phyloP scores from a whole-genome alignment of 108 stramenopile genomes.

The Pseudonitzschia delicatissima region DNA sequence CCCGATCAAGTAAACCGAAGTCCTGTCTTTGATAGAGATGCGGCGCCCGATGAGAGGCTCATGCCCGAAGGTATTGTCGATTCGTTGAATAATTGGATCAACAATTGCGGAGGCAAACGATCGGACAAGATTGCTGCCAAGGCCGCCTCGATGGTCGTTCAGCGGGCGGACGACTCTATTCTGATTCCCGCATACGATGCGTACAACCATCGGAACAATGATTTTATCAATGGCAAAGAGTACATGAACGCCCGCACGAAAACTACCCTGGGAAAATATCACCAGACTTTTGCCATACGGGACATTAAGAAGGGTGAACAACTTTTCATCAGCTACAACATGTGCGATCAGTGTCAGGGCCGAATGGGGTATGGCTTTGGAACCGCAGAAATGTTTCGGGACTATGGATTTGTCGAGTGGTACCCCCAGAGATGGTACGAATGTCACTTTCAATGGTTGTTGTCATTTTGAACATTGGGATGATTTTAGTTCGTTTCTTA shows the following conservation, averaged over 20 bases:
- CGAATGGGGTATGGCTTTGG: conserved; percentile 17
- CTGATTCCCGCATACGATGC: conserved; percentile 58
- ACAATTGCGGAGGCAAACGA: conserved; percentile 7
- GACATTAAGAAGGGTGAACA: conserved; percentile 23
- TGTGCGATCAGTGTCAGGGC: conserved; percentile 9
- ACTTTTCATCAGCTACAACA: conserved; percentile 19
- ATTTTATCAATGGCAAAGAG: conserved; percentile 14
- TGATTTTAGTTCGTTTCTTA: not conserved
- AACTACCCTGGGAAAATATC: not conserved
- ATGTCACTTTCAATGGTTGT: not conserved
- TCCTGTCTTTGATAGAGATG: not conserved
- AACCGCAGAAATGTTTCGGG: conserved; percentile 33
- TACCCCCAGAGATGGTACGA: conserved; percentile 30
- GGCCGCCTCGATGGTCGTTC: conserved; percentile 28
- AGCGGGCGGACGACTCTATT: conserved; percentile 50
- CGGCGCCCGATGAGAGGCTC: too few relatives aligned
- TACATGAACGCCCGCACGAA: not conserved
- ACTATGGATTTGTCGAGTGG: conserved; percentile 37
- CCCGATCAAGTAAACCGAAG: not conserved
- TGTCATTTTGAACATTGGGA: not conserved
- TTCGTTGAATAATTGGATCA: conserved; percentile 14
- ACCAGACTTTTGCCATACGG: not conserved
- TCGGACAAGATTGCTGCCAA: not conserved
- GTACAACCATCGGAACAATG: conserved; percentile 46
- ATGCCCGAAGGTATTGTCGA: not conserved